phyloP scores from a whole-genome alignment of 164 flowering plant species.

The Protea cynaroides region DNA sequence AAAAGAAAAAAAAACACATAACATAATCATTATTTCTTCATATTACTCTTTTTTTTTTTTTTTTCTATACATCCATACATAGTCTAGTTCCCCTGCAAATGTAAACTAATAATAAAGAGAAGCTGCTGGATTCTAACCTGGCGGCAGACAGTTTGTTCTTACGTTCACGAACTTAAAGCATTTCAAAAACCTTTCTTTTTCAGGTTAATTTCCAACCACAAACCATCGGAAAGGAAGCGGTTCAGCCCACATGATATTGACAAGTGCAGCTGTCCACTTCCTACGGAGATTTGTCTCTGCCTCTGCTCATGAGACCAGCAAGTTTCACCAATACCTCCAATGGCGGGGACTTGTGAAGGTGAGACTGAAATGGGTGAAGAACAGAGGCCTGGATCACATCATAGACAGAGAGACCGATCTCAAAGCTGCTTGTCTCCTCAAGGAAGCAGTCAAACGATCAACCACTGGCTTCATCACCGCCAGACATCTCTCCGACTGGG shows the following conservation, averaged over 20 bases:
- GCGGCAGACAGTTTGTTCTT: too few relatives aligned
- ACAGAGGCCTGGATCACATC: constrained; percentile 68
- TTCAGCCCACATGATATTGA: constrained; percentile 3
- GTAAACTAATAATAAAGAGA: too few relatives aligned
- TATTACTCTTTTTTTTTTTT: too few relatives aligned
- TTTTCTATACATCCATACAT: too few relatives aligned
- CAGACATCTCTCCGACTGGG: constrained; percentile 55
- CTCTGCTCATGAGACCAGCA: background rate
- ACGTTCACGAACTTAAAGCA: too few relatives aligned
- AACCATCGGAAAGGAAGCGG: too few relatives aligned
- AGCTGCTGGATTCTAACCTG: too few relatives aligned
- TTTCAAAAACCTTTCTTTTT: too few relatives aligned
- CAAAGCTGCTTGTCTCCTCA: constrained; percentile 86
- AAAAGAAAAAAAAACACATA: too few relatives aligned
- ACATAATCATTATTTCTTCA: too few relatives aligned
- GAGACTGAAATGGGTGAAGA: constrained; percentile 89
- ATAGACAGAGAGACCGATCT: constrained; percentile 88
- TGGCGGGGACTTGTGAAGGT: constrained; percentile 41
- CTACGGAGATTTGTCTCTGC: background rate
- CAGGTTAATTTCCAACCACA: too few relatives aligned
- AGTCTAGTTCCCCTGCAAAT: too few relatives aligned
- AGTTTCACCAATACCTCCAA: constrained; percentile 12
- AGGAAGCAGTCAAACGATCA: constrained; percentile 78
- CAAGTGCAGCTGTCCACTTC: background rate
- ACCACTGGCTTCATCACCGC: constrained; percentile 65